Base-by-base conservation (phyloP, 2,329 filamentous ascomycete genomes). In the Onygenales sp. region DNA sequence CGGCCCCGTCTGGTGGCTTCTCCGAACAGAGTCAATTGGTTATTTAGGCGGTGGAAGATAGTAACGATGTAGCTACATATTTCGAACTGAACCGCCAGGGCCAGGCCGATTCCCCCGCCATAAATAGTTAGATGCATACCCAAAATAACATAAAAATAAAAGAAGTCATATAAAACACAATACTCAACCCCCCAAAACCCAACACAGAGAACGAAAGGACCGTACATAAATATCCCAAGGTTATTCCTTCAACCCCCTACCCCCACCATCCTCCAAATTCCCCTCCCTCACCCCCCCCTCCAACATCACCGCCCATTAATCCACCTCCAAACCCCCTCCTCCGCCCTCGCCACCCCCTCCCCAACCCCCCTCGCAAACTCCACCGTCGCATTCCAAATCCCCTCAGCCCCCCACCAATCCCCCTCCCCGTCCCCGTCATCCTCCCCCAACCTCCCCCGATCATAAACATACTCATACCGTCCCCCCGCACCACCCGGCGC, bases 391-490 rank as follows among this genome's bases (percentile, higher is more conserved):
- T 62, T 56, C 59, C 63, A 59, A 55, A 65, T 61, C 42, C 59
- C 59, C 17, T 63, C 62, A 58, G 1, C 56, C 61, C 50, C 67
- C 45, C 45, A 48, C 8, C 8, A 27, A 27, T 27, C 69, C n/a
- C 63, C 67, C 86, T 87, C 52, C 77, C 79, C 56, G 79, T 79
- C 55, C 87, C 78, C 59, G 84, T 77, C 67, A 87, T 81, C 32
- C 91, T 27, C 52, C 9, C 52, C 49, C 33, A 14, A 21, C 34
- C 43, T 31, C 43, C 45, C 54, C 13, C 51, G 34, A n/a, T 43
- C 52, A 45, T 49, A 54, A 8, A 40, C 17, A 42, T 56, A 59
- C 6, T 53, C 55, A 40, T 59, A 59, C 31, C 56, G 33, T 8
- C 57, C 57, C 11, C 57, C 57, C 7, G 57, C 52, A 6, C 54